These are phyloP conservation scores for Hydrangea macrophylla DNA, from an alignment of 148 eudicot species.

Conservation along the genomic window DNA sequence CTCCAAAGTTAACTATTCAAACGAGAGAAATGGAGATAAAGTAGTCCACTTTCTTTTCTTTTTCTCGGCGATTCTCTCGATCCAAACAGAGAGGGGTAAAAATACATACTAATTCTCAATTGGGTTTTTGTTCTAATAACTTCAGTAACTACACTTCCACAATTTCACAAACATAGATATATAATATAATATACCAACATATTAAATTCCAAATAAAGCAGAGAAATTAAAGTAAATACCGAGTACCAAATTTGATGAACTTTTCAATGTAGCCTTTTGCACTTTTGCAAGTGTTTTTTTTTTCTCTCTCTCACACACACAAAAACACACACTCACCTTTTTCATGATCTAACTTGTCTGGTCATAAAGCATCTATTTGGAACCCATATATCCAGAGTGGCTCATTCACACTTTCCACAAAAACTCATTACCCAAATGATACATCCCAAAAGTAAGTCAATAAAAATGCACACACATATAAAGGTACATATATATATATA, in stretches of 20 bases:
- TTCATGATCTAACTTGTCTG: conserved; percentile 7
- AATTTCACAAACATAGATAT: too few species aligned
- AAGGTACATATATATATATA: neutral
- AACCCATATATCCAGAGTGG: neutral
- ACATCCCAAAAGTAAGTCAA: too few species aligned
- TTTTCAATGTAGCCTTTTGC: neutral
- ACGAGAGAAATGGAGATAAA: too few species aligned
- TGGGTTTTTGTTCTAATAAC: too few species aligned
- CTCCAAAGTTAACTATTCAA: too few species aligned
- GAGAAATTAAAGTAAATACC: too few species aligned
- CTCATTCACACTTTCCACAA: neutral
- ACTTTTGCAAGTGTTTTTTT: neutral
- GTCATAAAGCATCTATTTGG: neutral
- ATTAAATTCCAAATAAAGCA: neutral
- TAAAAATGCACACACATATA: neutral
- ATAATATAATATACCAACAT: neutral
- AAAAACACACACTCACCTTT: neutral
- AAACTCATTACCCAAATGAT: neutral
- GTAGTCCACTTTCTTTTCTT: too few species aligned
- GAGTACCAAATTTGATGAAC: neutral
- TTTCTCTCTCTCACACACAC: too few species aligned
- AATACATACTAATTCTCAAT: too few species aligned
- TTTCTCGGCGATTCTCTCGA: too few species aligned
- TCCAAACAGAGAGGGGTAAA: too few species aligned
- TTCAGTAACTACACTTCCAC: too few species aligned